A percentile compares a stretch with the other conserved stretches of the same genome.
Evolutionary conservation across 2,329 filamentous ascomycete species (phyloP).

Genomic region (Colletotrichum sp.): DNA sequence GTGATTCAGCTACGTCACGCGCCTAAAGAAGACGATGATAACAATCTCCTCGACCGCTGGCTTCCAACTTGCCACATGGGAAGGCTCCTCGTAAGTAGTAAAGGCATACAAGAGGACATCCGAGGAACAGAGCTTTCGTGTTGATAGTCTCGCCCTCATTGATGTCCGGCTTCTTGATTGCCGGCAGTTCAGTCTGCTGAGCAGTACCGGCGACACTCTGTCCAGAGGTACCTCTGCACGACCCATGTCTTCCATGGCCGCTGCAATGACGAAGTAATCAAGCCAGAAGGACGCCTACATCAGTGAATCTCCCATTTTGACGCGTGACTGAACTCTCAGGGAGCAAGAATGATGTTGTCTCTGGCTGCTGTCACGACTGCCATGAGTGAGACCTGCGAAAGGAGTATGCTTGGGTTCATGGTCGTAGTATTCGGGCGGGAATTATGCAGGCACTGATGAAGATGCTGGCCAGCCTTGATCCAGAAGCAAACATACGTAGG

Average conservation of each 20-base stretch:
- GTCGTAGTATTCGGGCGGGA: not conserved
- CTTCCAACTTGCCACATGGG: no score
- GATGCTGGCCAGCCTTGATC: not conserved
- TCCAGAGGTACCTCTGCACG: not conserved
- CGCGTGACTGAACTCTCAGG: not conserved
- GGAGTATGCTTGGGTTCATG: not conserved
- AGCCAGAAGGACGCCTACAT: not conserved
- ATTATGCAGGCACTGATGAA: not conserved
- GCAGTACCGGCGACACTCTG: not conserved
- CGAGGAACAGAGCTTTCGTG: no score
- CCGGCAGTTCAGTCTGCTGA: not conserved
- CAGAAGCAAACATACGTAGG: not conserved
- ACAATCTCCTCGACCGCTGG: no score
- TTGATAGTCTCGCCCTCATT: not conserved
- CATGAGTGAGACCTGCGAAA: not conserved
- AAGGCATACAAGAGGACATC: no score
- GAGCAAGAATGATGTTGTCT: not conserved
- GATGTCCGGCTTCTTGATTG: not conserved
- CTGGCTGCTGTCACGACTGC: not conserved
- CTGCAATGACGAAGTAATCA: not conserved
- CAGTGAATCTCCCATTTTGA: fast-evolving
- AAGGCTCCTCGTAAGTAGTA: no score
- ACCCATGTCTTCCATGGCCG: not conserved
- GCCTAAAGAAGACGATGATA: no score
- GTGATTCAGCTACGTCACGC: no score